Evolutionary conservation across 2,329 filamentous ascomycete genomes (phyloP).

Genomic region (Colletotrichum neosansevieriae): DNA sequence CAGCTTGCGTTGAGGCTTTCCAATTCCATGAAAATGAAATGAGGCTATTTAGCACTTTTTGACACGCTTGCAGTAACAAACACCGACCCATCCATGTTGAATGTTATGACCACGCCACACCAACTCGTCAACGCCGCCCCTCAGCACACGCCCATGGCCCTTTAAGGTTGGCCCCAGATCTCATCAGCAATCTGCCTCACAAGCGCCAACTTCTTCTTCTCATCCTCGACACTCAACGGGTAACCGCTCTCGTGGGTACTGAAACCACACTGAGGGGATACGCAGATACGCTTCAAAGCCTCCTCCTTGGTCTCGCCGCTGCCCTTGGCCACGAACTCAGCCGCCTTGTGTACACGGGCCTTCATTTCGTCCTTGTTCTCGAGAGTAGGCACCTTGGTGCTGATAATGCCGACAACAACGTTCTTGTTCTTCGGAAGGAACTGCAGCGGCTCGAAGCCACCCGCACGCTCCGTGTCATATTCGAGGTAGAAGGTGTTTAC

Average conservation of each 20-base stretch:
- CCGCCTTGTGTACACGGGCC: slow-evolving; percentile 68
- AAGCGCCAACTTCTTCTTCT: slow-evolving; percentile 79
- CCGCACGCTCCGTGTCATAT: slow-evolving; percentile 74
- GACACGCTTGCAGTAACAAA: no score
- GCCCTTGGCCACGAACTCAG: slow-evolving; percentile 77
- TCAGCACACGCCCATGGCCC: background rate
- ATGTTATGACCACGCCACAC: no score
- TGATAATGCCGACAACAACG: slow-evolving; percentile 74
- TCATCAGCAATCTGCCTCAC: slow-evolving; percentile 79
- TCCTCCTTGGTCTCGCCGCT: slow-evolving; percentile 73
- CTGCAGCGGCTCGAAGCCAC: slow-evolving; percentile 74
- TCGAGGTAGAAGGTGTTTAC: slow-evolving; percentile 78
- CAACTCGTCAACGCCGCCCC: background rate
- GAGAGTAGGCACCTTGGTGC: slow-evolving; percentile 71
- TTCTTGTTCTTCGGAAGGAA: slow-evolving; percentile 71
- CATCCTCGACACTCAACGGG: slow-evolving; percentile 74
- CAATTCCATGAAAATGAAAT: no score
- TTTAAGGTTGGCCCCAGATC: slow-evolving; percentile 67
- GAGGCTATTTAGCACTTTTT: no score
- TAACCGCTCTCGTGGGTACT: slow-evolving; percentile 82
- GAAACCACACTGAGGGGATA: slow-evolving; percentile 80
- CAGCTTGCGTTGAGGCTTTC: background rate
- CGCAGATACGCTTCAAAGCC: slow-evolving; percentile 74
- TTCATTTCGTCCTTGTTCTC: slow-evolving; percentile 75
- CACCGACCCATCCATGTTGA: no score